Conservation (phyloP, 176 grass and related monocot species). For the Zea luxurians region DNA sequence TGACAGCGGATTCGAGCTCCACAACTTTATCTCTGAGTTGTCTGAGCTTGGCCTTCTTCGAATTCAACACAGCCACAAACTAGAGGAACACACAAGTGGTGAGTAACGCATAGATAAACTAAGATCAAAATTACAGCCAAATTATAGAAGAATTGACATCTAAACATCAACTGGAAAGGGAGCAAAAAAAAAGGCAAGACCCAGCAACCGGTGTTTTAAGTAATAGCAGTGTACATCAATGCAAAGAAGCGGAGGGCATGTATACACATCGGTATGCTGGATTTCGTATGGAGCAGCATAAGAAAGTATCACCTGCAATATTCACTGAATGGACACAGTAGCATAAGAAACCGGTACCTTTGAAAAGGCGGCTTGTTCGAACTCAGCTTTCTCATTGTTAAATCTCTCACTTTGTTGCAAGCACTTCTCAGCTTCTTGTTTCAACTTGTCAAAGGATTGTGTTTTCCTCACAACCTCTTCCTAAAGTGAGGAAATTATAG, state of each 20-base stretch:
- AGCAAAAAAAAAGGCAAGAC: neutral
- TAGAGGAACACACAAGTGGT: constrained; percentile 35
- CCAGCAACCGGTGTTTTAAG: neutral
- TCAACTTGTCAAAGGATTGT: constrained; percentile 68
- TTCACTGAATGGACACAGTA: neutral
- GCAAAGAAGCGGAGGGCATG: neutral
- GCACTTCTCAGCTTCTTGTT: constrained; percentile 85
- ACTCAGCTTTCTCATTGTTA: constrained; percentile 67
- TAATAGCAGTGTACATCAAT: neutral
- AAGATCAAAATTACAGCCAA: constrained; percentile 4
- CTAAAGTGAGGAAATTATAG: constrained; percentile 43
- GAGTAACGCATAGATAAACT: neutral
- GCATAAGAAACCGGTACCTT: constrained; percentile 51
- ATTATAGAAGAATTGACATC: neutral
- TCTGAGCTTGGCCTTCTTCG: constrained; percentile 87
- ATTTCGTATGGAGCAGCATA: constrained; percentile 1
- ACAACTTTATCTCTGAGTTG: constrained; percentile 61
- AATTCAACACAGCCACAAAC: constrained; percentile 86
- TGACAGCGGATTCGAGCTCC: constrained; percentile 53
- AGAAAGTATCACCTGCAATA: neutral
- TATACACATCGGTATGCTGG: neutral
- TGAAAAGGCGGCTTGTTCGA: constrained; percentile 71
- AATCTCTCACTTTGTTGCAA: constrained; percentile 80
- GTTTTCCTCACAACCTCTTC: constrained; percentile 88
- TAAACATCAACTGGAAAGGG: neutral